phyloP scores from a whole-genome alignment of 2,329 filamentous ascomycete genomes.

The Magnaporthiopsis incrustans region DNA sequence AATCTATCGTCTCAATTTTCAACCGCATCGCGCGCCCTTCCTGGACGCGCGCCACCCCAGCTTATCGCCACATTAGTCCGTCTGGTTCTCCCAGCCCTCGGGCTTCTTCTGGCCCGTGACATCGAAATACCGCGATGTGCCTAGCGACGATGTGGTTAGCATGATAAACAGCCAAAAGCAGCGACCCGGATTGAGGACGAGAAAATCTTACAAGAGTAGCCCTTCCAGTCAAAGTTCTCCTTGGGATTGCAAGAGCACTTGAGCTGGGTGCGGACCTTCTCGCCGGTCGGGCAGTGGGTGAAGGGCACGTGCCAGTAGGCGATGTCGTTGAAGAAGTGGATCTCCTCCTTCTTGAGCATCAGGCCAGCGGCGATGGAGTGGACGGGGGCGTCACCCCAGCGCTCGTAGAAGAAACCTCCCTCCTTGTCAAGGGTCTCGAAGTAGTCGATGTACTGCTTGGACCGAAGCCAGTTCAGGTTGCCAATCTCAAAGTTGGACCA shows the following conservation, averaged over 20 bases:
- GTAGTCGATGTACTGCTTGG: slow-evolving; percentile 80
- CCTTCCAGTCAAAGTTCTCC: slow-evolving; percentile 99
- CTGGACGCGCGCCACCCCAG: neutral
- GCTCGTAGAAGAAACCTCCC: slow-evolving; percentile 97
- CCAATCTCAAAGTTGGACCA: slow-evolving; percentile 99
- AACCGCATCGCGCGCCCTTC: neutral
- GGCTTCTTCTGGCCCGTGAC: slow-evolving; percentile 76
- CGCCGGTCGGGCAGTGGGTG: slow-evolving; percentile 90
- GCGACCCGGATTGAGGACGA: neutral
- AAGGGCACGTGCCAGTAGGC: slow-evolving; percentile 98
- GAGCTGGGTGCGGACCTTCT: slow-evolving; percentile 73
- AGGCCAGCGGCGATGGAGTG: slow-evolving; percentile 93
- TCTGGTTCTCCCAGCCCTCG: slow-evolving; percentile 71
- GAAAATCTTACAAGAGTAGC: slow-evolving; percentile 76
- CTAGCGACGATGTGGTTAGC: slow-evolving; percentile 30
- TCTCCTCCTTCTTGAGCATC: slow-evolving; percentile 82
- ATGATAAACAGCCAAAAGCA: neutral
- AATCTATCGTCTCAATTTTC: slow-evolving; percentile 8
- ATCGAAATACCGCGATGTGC: slow-evolving; percentile 81
- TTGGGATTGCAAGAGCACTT: slow-evolving; percentile 92
- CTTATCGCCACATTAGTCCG: slow-evolving; percentile 31
- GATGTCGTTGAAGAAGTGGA: slow-evolving; percentile 99
- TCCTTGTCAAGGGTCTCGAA: slow-evolving; percentile 83
- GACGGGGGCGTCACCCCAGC: slow-evolving; percentile 95
- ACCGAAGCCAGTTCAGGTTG: slow-evolving; percentile 87